Conservation (phyloP, 345 rosid genomes). For the Citrus maxima region DNA sequence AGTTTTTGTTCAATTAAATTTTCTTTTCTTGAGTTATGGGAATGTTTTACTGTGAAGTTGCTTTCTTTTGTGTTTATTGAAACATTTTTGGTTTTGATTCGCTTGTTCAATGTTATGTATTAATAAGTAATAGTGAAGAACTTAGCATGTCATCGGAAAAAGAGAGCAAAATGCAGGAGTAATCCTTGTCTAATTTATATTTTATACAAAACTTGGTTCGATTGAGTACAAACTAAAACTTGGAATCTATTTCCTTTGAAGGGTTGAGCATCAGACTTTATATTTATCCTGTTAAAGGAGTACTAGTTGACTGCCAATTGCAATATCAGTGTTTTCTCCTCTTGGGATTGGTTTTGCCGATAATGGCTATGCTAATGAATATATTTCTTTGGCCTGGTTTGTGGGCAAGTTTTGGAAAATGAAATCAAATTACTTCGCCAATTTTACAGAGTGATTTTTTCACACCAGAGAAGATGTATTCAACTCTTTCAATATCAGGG, state of each 20-base stretch:
- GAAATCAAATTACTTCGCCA: not conserved
- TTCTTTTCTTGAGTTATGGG: not conserved
- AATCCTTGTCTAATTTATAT: not conserved
- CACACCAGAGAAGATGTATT: not conserved
- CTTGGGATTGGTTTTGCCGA: not conserved
- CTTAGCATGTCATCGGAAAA: not conserved
- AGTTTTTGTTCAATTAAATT: not conserved
- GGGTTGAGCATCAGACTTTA: not conserved
- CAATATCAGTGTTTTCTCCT: not conserved
- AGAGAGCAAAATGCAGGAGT: not conserved
- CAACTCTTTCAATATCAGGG: not conserved
- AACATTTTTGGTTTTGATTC: not conserved
- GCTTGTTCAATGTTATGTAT: not conserved
- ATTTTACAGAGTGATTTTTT: not conserved
- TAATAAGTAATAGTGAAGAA: not conserved
- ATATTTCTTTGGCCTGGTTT: not conserved
- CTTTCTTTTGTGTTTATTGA: not conserved
- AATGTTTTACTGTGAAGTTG: not conserved
- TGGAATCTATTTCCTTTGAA: not conserved
- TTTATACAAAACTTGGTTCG: not conserved
- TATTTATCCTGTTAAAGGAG: not conserved
- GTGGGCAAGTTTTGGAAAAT: not conserved
- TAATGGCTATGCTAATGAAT: not conserved
- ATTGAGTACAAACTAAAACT: not conserved
- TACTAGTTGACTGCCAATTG: not conserved